A percentile compares a stretch with the other conserved stretches of the same genome.
These are phyloP conservation scores for Podospora comata DNA, from an alignment of 495 filamentous ascomycete genomes.

Conservation along the genomic window DNA sequence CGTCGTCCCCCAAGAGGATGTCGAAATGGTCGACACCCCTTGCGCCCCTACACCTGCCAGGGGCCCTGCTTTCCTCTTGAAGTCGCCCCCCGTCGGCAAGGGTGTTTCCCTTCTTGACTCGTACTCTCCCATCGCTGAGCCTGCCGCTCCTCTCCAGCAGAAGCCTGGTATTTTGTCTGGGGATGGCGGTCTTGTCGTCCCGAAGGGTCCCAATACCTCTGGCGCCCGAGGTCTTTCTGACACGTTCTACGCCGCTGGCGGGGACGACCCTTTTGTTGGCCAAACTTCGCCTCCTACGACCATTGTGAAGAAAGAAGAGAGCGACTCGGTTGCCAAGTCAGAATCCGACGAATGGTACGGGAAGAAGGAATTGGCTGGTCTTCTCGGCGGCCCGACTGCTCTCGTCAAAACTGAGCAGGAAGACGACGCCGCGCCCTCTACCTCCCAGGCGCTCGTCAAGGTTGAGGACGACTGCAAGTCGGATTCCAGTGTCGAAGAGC, in stretches of 20 bases:
- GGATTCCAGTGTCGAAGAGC: background rate
- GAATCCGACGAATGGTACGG: slow-evolving; percentile 20
- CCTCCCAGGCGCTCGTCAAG: background rate
- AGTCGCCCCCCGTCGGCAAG: background rate
- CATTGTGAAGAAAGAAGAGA: slow-evolving; percentile 3
- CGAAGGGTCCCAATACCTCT: background rate
- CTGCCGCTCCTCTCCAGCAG: background rate
- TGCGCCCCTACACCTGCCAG: background rate
- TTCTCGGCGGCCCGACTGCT: background rate
- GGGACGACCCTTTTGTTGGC: slow-evolving; percentile 12
- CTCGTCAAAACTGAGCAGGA: background rate
- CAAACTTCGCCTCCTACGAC: background rate
- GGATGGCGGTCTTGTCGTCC: background rate
- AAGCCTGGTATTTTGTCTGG: background rate
- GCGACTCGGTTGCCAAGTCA: background rate
- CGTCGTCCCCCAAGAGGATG: background rate
- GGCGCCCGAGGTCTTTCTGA: slow-evolving; percentile 21
- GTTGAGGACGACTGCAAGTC: background rate
- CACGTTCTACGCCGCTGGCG: slow-evolving; percentile 17
- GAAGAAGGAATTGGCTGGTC: slow-evolving; percentile 2
- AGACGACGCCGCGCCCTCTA: background rate
- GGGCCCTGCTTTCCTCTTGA: background rate
- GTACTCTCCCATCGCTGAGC: background rate
- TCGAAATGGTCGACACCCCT: background rate
- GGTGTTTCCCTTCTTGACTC: background rate